Evolutionary conservation across 768 basidiomycete genomes (phyloP), one percentile per base, ranked within the genome.

Genomic region (Suillus sp.): DNA sequence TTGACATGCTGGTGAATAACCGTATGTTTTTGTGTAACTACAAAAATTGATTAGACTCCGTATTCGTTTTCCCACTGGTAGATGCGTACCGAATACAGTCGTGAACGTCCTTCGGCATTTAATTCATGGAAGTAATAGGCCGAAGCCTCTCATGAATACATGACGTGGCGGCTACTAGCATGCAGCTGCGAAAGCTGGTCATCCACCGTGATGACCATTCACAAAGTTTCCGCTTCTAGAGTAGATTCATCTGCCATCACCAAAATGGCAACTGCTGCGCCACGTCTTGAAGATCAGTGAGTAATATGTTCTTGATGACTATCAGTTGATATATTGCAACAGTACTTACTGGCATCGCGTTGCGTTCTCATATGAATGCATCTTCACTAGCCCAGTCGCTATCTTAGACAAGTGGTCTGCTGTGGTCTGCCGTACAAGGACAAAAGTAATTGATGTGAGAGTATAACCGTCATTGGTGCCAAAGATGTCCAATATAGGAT

Each of bases 261-360:
- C 47, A 25, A 27, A 48, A 48, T 25, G 47, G 50, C 4, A 51
- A 30, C 16, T 18, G 27, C 27, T 30, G 27, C 16, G 18, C 30
- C 51, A 53, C 51, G 51, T 53, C 51, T 53, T 53, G 27, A 20
- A 32, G 10, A 53, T n/a, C 30, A 53, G 30, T 50, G 30, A 30
- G 50, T 50, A 50, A 30, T 50, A 10, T 50, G 4, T 18, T 10
- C 27, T 20, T 20, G 16, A 30, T 18, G 10, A 10, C 10, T 4
- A 18, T 27, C 16, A 30, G 18, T 16, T 18, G 30, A 51, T 51
- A 18, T 30, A 4, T 18, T 9, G 9, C 9, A 30, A 27, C 8
- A 50, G 16, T 16, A 30, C 30, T 51, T 51, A 51, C 18, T 51
- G 27, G 2, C 18, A 11, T 51, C 30, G 27, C 8, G 48, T 25